Percentiles rank a stretch among this genome's conserved stretches.
These are phyloP conservation scores for Mycena floridula DNA, from an alignment of 768 basidiomycete genomes.

Conservation along the genomic window DNA sequence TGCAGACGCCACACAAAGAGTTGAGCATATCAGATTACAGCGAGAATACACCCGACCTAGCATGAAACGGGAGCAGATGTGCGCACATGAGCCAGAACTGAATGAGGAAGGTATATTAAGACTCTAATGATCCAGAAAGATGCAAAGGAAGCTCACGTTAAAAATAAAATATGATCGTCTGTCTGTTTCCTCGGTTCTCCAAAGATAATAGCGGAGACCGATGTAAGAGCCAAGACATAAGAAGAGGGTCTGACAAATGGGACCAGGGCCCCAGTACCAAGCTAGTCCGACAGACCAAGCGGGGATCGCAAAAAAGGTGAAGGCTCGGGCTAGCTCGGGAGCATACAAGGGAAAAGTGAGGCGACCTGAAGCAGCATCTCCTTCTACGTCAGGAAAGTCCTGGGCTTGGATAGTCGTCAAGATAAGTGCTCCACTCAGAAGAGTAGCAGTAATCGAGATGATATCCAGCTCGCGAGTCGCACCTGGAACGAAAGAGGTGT, in stretches of 20 bases:
- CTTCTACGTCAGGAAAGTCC: conserved; percentile 41
- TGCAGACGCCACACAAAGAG: too few species aligned
- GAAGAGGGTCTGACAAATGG: conserved; percentile 1
- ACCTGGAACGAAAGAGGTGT: neutral
- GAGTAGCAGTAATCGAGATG: conserved; percentile 8
- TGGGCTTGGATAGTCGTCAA: conserved; percentile 40
- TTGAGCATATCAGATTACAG: too few species aligned
- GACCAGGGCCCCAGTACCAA: conserved; percentile 8
- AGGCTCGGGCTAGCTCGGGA: conserved; percentile 26
- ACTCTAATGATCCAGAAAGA: neutral
- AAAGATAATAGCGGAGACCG: conserved; percentile 13
- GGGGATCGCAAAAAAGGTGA: conserved; percentile 11
- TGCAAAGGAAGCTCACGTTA: conserved; percentile 14
- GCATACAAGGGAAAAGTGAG: conserved; percentile 38
- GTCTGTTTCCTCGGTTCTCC: conserved; percentile 12
- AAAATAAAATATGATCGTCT: conserved; percentile 16
- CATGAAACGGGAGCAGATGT: conserved; percentile 7
- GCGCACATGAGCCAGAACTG: conserved; percentile 16
- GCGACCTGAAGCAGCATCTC: conserved; percentile 32
- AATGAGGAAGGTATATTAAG: neutral
- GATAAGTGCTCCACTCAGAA: conserved; percentile 21
- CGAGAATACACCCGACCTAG: neutral
- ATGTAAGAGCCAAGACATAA: conserved; percentile 7
- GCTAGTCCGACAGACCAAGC: conserved; percentile 12
- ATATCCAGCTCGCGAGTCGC: conserved; percentile 5